A percentile compares a stretch with the other conserved stretches of the same genome.
Evolutionary conservation across 1,284 basidiomycete genomes (phyloP).

Genomic region (Coriolopsis trogii): DNA sequence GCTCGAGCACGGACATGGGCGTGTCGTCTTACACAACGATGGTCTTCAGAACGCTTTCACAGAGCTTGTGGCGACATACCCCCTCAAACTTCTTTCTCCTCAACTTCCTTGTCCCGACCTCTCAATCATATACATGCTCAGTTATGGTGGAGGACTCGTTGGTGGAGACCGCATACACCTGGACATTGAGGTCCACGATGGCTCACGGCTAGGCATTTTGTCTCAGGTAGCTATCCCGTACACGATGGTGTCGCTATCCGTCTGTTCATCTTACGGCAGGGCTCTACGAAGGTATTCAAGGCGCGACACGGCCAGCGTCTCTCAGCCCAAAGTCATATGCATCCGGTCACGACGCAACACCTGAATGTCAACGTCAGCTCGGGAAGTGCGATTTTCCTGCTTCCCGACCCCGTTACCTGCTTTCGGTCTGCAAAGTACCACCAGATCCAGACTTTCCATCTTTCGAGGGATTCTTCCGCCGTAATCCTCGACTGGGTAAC

Average conservation of each 20-base stretch:
- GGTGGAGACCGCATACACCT: slow-evolving; percentile 82
- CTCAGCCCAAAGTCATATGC: slow-evolving; percentile 18
- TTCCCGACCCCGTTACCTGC: slow-evolving; percentile 94
- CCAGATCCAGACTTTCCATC: slow-evolving; percentile 76
- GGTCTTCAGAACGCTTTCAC: slow-evolving; percentile 67
- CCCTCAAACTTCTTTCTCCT: slow-evolving; percentile 89
- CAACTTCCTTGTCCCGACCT: slow-evolving; percentile 50
- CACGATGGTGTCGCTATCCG: background rate
- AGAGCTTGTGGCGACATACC: slow-evolving; percentile 82
- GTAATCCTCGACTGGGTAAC: slow-evolving; percentile 92
- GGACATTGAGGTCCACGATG: slow-evolving; percentile 59
- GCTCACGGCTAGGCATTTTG: slow-evolving; percentile 66
- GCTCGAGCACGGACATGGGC: slow-evolving; percentile 40
- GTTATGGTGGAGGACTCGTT: slow-evolving; percentile 94
- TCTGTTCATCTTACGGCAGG: slow-evolving; percentile 47
- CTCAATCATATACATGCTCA: slow-evolving; percentile 79
- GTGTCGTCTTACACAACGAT: slow-evolving; percentile 53
- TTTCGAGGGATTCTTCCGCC: slow-evolving; percentile 62
- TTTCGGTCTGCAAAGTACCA: slow-evolving; percentile 83
- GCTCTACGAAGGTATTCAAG: slow-evolving; percentile 95
- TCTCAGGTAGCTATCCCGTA: slow-evolving; percentile 73
- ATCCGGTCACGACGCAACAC: slow-evolving; percentile 45
- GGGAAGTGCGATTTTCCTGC: slow-evolving; percentile 66
- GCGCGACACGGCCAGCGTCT: slow-evolving; percentile 52
- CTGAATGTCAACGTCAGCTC: slow-evolving; percentile 59